phyloP scores from a whole-genome alignment of 768 basidiomycete species.

The Lentinula detonsa region DNA sequence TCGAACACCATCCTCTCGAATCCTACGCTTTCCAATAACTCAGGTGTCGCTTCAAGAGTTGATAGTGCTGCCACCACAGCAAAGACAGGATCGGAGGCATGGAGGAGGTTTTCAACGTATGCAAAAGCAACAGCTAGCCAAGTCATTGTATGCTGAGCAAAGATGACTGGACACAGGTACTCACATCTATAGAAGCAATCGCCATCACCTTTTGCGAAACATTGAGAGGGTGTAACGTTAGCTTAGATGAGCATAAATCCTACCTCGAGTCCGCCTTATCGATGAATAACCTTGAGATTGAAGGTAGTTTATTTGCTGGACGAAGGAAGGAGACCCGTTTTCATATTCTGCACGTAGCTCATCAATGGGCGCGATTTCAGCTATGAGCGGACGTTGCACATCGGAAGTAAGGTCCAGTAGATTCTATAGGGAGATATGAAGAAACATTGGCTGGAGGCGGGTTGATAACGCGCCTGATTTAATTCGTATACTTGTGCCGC shows the following conservation, averaged over 20 bases:
- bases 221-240: not conserved
- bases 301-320: slow-evolving; percentile 74
- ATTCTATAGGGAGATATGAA: slow-evolving; percentile 19
- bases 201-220: slow-evolving; percentile 56
- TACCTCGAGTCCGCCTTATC: slow-evolving; percentile 70
- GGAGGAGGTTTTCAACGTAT: slow-evolving; percentile 67
- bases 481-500: slow-evolving; percentile 30
- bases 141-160: slow-evolving; percentile 11
- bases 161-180: slow-evolving; percentile 8
- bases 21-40: slow-evolving; percentile 47
- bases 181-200: slow-evolving; percentile 91
- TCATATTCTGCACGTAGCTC: slow-evolving; percentile 63
- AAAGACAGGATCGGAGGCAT: slow-evolving; percentile 33
- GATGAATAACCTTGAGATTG: slow-evolving; percentile 52
- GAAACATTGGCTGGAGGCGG: not conserved
- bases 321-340: slow-evolving; percentile 49
- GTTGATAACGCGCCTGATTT: slow-evolving; percentile 24
- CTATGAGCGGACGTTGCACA: slow-evolving; percentile 46
- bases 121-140: slow-evolving; percentile 72
- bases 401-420: slow-evolving; percentile 31
- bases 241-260: slow-evolving; percentile 10
- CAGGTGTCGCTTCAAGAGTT: slow-evolving; percentile 41
- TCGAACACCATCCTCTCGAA: slow-evolving; percentile 68
- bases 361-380: slow-evolving; percentile 44
- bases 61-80: slow-evolving; percentile 48